Base-by-base conservation (phyloP, 129 eudicot species). In the Flaveria trinervia region DNA sequence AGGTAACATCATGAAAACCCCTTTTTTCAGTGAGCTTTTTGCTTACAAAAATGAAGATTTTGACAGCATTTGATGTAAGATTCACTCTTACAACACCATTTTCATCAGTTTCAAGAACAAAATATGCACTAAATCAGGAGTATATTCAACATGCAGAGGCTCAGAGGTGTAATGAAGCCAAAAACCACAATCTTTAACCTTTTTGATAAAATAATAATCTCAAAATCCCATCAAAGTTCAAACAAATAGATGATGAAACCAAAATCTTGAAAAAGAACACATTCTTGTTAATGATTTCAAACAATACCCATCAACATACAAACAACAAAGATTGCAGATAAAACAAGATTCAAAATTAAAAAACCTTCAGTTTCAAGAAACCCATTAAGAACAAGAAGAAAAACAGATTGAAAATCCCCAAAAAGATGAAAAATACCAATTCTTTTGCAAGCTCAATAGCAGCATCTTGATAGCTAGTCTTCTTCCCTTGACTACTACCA, bases 401-500 rank as follows among this genome's bases (percentile, higher is more conserved):
- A 74, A 70, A 73, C 2, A 54, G 51, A 57, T 82, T 80, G 59
- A 50, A 62, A 56, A 67, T 3, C 51, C 26, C 41, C 7, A 49
- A 41, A 46, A 64, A 25, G 3, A 51, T 3, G 20, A 48, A 68
- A 28, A 36, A 60, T 91, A 94, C 98, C 98, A 94, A 72, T 84
- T 91, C 98, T 68, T 84, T 79, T 62, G 93, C 98, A 65, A 94
- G 98, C 68, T 91, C 98, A 89, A 89, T 80, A 81, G 98, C 97
- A 87, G 98, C 93, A 78, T 94, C 97, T 72, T 94, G 98, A 71
- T 94, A 91, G 86, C 92, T 91, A 66, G 79, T 80, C 80, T 94
- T 94, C 81, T 89, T 94, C 69, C 98, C 98, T 79, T 91, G 98
- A 61, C 98, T 94, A 82, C 98, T 94, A 70, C 98, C 98, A 89